Evolutionary conservation across 2,329 filamentous ascomycete genomes (phyloP).

Genomic region (Alternaria atra): DNA sequence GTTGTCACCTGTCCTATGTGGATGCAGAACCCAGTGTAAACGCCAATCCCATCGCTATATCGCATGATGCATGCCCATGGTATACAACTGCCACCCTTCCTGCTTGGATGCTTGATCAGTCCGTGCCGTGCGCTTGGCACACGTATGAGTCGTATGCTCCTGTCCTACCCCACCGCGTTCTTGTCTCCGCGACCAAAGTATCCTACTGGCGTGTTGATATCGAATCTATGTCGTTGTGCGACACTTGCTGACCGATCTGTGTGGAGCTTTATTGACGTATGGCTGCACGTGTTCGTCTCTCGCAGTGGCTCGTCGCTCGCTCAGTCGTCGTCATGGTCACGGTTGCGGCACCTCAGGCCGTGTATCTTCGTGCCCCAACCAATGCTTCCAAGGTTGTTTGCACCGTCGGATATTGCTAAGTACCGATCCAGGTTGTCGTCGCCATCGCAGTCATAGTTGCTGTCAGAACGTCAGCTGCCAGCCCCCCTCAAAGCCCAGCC

Average conservation of each 20-base stretch:
- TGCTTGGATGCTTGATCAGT: background rate
- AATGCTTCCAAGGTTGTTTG: conserved; percentile 43
- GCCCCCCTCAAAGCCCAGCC: background rate
- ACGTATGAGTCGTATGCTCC: background rate
- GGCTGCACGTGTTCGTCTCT: background rate
- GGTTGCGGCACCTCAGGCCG: conserved; percentile 38
- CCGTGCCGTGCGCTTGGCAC: background rate
- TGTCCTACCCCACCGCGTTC: background rate
- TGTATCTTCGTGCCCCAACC: conserved; percentile 43
- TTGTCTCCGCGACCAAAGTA: background rate
- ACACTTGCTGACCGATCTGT: background rate
- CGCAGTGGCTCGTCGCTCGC: background rate
- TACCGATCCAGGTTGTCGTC: conserved; percentile 27
- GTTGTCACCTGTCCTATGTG: background rate
- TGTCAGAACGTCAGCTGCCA: conserved; percentile 13
- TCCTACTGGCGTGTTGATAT: background rate
- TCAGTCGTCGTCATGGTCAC: conserved; percentile 17
- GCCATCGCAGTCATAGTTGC: conserved; percentile 44
- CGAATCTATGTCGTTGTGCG: background rate
- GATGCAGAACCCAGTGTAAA: background rate
- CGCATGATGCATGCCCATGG: background rate
- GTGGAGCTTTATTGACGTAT: background rate
- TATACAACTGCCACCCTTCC: background rate
- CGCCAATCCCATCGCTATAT: background rate
- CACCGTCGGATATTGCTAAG: conserved; percentile 39